Conservation (phyloP, 2,329 filamentous ascomycete genomes). For the Hymenoscyphus fraxineus region DNA sequence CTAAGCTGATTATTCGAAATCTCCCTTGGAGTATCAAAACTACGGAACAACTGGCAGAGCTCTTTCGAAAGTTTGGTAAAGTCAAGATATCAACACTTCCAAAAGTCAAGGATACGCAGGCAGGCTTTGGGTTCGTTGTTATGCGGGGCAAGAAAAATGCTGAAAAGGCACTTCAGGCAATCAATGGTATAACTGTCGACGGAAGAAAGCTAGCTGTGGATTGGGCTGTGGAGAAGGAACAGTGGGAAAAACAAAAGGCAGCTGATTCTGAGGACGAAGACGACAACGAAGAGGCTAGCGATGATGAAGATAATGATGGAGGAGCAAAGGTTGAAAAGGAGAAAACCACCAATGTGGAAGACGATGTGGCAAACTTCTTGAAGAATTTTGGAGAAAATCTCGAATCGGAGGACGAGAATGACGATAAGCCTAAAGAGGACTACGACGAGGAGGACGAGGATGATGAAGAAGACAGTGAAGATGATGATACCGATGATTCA, state of each 20-base stretch:
- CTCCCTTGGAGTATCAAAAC: constrained; percentile 94
- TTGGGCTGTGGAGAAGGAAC: constrained; percentile 90
- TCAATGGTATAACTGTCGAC: constrained; percentile 89
- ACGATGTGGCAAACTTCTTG: constrained; percentile 38
- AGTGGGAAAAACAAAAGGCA: constrained; percentile 65
- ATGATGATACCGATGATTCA: constrained; percentile 41
- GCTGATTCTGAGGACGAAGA: constrained; percentile 38
- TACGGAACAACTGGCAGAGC: constrained; percentile 69
- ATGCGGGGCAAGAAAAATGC: constrained; percentile 86
- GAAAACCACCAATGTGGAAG: constrained; percentile 33
- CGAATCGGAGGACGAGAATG: constrained; percentile 37
- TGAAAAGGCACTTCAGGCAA: constrained; percentile 74
- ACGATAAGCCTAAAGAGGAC: constrained; percentile 13
- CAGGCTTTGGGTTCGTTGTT: constrained; percentile 91
- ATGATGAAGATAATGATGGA: constrained; percentile 18
- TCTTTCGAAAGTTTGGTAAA: constrained; percentile 88
- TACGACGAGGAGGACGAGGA: constrained; percentile 38
- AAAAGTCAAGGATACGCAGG: constrained; percentile 63
- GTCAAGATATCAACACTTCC: constrained; percentile 85
- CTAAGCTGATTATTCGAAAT: constrained; percentile 86
- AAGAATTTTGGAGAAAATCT: constrained; percentile 34
- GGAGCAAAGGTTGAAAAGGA: constrained; percentile 32
- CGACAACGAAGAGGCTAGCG: constrained; percentile 35
- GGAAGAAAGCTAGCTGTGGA: constrained; percentile 88
- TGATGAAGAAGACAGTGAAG: constrained; percentile 30